Conservation (phyloP, 2,329 filamentous ascomycete species). For the Hymenoscyphus fructigenus region DNA sequence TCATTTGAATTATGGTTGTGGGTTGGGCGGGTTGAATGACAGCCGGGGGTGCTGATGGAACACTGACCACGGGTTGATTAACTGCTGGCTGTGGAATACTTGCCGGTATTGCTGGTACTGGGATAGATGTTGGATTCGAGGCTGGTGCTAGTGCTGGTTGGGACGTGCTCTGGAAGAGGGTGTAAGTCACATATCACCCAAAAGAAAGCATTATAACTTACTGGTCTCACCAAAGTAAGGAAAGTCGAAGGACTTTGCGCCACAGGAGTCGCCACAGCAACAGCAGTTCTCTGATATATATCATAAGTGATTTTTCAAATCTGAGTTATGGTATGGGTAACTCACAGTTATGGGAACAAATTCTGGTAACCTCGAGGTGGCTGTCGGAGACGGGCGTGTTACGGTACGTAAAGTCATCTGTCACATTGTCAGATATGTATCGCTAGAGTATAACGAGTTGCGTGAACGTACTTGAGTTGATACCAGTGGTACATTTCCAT, state of each 20-base stretch:
- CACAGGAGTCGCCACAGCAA: not conserved
- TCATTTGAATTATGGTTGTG: not conserved
- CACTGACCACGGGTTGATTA: not conserved
- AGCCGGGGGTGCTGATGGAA: not conserved
- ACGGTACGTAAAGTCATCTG: not conserved
- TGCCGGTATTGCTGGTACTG: not conserved
- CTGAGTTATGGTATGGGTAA: not conserved
- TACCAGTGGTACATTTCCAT: not conserved
- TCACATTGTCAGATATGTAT: not conserved
- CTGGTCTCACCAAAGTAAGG: not conserved
- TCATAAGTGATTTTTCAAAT: not conserved
- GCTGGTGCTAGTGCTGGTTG: not conserved
- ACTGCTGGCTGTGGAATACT: not conserved
- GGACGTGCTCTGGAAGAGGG: not conserved
- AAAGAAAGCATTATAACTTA: not conserved
- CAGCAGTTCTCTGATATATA: not conserved
- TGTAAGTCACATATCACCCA: not conserved
- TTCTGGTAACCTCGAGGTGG: not conserved
- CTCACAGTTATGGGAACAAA: not conserved
- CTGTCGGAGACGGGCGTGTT: not conserved
- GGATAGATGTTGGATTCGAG: not conserved
- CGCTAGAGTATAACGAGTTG: not conserved
- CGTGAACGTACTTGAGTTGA: not conserved
- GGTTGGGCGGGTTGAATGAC: not conserved
- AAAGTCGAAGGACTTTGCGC: not conserved